Percentiles rank a stretch among this genome's conserved stretches.
Evolutionary conservation across 23 red algal species (phyloP).

Genomic region (Gracilaria domingensis): DNA sequence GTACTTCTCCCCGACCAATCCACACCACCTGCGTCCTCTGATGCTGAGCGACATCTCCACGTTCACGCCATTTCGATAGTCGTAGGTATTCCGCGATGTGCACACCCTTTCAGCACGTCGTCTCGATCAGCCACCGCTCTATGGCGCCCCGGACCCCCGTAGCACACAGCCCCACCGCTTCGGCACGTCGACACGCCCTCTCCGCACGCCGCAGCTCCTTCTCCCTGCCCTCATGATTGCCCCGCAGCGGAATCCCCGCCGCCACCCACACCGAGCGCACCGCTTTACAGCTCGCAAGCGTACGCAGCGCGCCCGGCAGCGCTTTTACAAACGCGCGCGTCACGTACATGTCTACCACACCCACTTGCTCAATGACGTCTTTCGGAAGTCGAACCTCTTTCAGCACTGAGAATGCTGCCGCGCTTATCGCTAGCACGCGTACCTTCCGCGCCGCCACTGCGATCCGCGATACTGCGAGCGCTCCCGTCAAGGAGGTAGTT

Average conservation of each 20-base stretch:
- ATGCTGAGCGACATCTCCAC: no score
- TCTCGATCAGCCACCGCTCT: constrained; percentile 30
- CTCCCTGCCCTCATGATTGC: neutral
- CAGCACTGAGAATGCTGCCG: neutral
- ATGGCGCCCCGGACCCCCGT: neutral
- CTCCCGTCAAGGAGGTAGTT: no score
- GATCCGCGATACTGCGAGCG: no score
- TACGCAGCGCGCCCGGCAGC: neutral
- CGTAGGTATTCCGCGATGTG: no score
- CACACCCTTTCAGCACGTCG: no score
- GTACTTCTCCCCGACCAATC: no score
- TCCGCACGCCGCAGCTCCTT: constrained; percentile 12
- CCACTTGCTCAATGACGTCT: neutral
- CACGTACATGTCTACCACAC: constrained; percentile 5
- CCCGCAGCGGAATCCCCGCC: neutral
- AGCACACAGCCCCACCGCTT: constrained; percentile 14
- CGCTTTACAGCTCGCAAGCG: neutral
- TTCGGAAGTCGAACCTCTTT: neutral
- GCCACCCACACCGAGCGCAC: constrained; percentile 6
- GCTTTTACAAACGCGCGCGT: neutral
- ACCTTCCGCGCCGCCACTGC: no score
- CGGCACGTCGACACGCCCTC: neutral
- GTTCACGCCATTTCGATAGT: no score
- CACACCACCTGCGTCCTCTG: no score
- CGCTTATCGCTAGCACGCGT: no score